Base-by-base conservation (phyloP, 2,329 filamentous ascomycete genomes). In the Parastagonospora nodorum region DNA sequence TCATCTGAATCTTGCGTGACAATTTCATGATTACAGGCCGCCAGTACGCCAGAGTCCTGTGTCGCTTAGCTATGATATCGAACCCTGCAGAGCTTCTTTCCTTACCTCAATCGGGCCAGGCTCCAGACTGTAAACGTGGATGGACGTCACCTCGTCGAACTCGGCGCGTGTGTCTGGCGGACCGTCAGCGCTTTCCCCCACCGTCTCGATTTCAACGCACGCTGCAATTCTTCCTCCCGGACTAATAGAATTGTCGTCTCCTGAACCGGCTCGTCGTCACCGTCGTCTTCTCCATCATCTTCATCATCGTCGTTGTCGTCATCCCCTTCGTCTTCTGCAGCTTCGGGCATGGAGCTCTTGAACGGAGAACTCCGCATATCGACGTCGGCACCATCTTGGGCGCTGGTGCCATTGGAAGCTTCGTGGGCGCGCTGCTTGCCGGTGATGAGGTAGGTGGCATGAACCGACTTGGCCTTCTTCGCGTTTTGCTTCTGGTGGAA, bases 381-480 rank as follows among this genome's bases (percentile, higher is more conserved):
- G 38, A 87, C 85, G 50, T 91, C 84, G 45, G 89, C 87, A n/a
- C 78, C 83, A 61, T 88, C 81, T 31, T 40, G 51, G 19, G 67
- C 68, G 29, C 71, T 65, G 40, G 61, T 55, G 16, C 73, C 77
- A 58, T 79, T 80, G 9, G 71, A 52, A 11, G 61, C 54, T 24
- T 64, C 50, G 27, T 47, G 12, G 11, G 32, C 38, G 45, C 74
- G 79, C 64, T 84, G 88, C 16, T 78, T 83, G 33, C 93, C 94
- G 43, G 87, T 88, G 39, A 99, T 71, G 42, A 97, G 78, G 74
- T 97, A 99, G n/a, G 92, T 97, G 38, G 93, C 94, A 75, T 95
- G 85, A n/a, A 97, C 80, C 24, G 85, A 87, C 16, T 85, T 83
- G 0, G 88, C 81, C 53, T 86, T 88, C 72, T 88, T 90, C 47